These are phyloP conservation scores for Gnaphalium uliginosum DNA, from an alignment of 129 eudicot genomes.

Conservation along the genomic window DNA sequence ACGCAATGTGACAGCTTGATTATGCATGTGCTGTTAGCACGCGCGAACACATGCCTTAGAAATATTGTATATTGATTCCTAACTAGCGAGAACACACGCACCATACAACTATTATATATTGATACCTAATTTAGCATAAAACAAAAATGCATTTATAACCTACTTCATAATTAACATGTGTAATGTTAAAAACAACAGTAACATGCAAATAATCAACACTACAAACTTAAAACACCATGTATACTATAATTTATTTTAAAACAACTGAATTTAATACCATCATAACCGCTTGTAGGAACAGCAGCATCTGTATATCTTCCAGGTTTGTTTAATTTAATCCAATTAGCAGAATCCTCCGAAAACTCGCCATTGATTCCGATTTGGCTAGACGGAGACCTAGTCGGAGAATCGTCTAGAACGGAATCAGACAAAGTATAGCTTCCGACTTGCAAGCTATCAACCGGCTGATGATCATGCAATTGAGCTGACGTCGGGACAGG, in stretches of 20 bases:
- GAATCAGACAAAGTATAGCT: slow-evolving; percentile 56
- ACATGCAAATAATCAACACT: not conserved
- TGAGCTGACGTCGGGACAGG: slow-evolving; percentile 34
- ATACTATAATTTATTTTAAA: not conserved
- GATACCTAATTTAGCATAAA: not conserved
- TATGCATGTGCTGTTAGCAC: not conserved
- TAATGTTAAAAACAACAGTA: not conserved
- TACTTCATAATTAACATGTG: not conserved
- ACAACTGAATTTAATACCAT: slow-evolving; percentile 26
- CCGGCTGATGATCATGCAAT: slow-evolving; percentile 33
- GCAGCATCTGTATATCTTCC: slow-evolving; percentile 38
- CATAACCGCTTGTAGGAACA: slow-evolving; percentile 39
- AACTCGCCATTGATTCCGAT: slow-evolving; percentile 47
- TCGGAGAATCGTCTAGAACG: slow-evolving; percentile 40
- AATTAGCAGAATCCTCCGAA: slow-evolving; percentile 55
- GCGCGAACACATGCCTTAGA: not conserved
- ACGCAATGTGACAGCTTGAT: not conserved
- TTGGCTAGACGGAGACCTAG: slow-evolving; percentile 36
- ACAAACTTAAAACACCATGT: not conserved
- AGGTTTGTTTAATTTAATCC: slow-evolving; percentile 39
- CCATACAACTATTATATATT: not conserved
- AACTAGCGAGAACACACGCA: not conserved
- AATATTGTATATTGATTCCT: not conserved
- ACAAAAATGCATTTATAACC: not conserved
- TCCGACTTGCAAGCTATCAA: slow-evolving; percentile 48